Evolutionary conservation across 371 early-diverging fungal genomes (phyloP).

Genomic region (Circinella umbellata): DNA sequence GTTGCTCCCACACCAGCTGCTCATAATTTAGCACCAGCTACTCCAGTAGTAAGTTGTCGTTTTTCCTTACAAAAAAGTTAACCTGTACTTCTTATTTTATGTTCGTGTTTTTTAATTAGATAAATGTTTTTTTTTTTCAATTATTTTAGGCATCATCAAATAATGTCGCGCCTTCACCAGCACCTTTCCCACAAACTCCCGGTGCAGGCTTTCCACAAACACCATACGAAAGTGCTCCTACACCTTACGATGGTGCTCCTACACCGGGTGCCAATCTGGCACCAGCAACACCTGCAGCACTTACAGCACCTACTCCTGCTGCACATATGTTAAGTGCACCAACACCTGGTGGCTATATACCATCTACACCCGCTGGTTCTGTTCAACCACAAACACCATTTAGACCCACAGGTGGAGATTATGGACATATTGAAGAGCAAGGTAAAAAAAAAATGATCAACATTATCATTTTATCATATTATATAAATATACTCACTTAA

Average conservation of each 20-base stretch:
- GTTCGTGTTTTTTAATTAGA: background rate
- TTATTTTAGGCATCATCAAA: slow-evolving; percentile 27
- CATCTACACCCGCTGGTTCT: slow-evolving; percentile 59
- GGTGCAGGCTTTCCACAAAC: slow-evolving; percentile 49
- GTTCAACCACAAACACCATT: slow-evolving; percentile 67
- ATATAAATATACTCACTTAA: too few relatives aligned
- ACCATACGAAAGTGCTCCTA: slow-evolving; percentile 43
- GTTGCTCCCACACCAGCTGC: slow-evolving; percentile 51
- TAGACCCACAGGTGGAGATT: slow-evolving; percentile 65
- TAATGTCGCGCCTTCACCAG: slow-evolving; percentile 46
- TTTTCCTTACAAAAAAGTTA: background rate
- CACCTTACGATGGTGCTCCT: slow-evolving; percentile 39
- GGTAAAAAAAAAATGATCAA: slow-evolving; percentile 20
- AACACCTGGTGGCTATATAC: slow-evolving; percentile 51
- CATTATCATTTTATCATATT: slow-evolving; percentile 8
- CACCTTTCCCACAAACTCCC: slow-evolving; percentile 52
- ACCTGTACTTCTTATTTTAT: too few relatives aligned
- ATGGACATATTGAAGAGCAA: slow-evolving; percentile 46
- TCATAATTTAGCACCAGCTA: slow-evolving; percentile 39
- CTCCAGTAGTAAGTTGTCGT: slow-evolving; percentile 37
- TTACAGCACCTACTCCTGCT: slow-evolving; percentile 42
- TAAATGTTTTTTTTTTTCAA: slow-evolving; percentile 5
- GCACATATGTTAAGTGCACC: slow-evolving; percentile 47
- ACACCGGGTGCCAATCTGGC: slow-evolving; percentile 53
- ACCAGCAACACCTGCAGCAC: slow-evolving; percentile 63